Conservation (phyloP, 768 basidiomycete genomes). For the Lactarius indigo region DNA sequence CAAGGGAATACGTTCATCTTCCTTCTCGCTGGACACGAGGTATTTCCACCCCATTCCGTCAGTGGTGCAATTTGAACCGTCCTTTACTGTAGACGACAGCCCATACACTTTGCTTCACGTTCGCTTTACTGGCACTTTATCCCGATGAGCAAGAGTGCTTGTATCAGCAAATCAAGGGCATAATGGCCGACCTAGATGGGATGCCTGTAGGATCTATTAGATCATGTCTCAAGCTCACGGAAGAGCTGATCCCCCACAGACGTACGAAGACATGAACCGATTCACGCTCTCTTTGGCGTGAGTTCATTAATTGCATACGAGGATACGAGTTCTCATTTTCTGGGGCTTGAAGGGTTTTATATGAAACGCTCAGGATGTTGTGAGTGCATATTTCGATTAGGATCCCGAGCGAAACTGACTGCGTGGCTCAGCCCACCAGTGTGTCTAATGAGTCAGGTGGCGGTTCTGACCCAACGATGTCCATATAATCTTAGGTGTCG, state of each 20-base stretch:
- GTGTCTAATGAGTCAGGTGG: not conserved
- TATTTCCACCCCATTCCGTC: not conserved
- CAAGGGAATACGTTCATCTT: constrained; percentile 33
- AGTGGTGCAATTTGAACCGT: not conserved
- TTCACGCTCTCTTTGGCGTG: constrained; percentile 26
- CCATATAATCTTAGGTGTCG: constrained; percentile 37
- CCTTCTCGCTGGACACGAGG: constrained; percentile 37
- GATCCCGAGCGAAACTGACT: not conserved
- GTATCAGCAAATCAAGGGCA: constrained; percentile 34
- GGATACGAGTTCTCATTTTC: not conserved
- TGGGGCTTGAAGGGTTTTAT: constrained; percentile 37
- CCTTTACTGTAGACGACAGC: constrained; percentile 34
- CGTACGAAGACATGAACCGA: constrained; percentile 27
- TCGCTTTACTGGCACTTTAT: constrained; percentile 42
- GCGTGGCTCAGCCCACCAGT: constrained; percentile 10
- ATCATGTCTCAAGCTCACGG: not conserved
- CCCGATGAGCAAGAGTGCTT: constrained; percentile 42
- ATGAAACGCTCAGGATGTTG: constrained; percentile 48
- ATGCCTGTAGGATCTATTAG: constrained; percentile 4
- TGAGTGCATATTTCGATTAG: constrained; percentile 4
- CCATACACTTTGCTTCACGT: constrained; percentile 37
- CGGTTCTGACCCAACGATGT: not conserved
- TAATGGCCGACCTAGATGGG: constrained; percentile 32
- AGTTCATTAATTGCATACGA: not conserved
- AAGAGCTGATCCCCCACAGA: constrained; percentile 10